phyloP scores from a whole-genome alignment of 352 stramenopile genomes.

The Hyaloperonospora brassicae region DNA sequence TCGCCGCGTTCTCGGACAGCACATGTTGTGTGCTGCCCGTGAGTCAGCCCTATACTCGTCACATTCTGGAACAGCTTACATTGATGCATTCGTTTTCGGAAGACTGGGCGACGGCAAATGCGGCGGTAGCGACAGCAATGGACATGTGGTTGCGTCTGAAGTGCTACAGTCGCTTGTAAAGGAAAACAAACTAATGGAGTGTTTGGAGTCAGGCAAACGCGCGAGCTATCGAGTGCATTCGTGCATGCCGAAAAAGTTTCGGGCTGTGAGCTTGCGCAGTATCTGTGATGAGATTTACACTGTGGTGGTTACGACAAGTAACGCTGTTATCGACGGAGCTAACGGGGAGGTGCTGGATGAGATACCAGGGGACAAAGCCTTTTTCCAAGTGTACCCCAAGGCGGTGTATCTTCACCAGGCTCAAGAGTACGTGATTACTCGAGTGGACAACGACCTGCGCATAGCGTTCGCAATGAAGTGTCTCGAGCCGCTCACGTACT shows the following conservation, averaged over 20 bases:
- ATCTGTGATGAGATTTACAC: constrained; percentile 62
- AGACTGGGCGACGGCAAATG: background rate
- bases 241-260: constrained; percentile 49
- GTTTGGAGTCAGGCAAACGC: constrained; percentile 24
- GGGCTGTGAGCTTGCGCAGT: constrained; percentile 50
- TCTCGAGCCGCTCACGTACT: constrained; percentile 70
- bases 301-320: constrained; percentile 53
- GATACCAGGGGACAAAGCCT: constrained; percentile 78
- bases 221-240: constrained; percentile 48
- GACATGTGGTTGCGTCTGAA: constrained; percentile 5
- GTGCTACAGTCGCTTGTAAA: constrained; percentile 26
- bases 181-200: constrained; percentile 39
- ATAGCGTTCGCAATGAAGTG: constrained; percentile 67
- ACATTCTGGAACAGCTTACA: constrained; percentile 43
- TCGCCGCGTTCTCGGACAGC: constrained; percentile 78
- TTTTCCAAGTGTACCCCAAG: constrained; percentile 89
- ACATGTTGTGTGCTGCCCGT: constrained; percentile 90
- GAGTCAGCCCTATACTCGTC: constrained; percentile 86
- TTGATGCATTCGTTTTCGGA: constrained; percentile 66
- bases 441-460: constrained; percentile 62
- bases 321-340: constrained; percentile 22
- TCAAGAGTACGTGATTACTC: constrained; percentile 85
- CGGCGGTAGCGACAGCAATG: background rate
- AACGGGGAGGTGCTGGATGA: constrained; percentile 63
- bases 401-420: constrained; percentile 90